phyloP scores from a whole-genome alignment of 768 basidiomycete species.

The Tephrocybe rancida region DNA sequence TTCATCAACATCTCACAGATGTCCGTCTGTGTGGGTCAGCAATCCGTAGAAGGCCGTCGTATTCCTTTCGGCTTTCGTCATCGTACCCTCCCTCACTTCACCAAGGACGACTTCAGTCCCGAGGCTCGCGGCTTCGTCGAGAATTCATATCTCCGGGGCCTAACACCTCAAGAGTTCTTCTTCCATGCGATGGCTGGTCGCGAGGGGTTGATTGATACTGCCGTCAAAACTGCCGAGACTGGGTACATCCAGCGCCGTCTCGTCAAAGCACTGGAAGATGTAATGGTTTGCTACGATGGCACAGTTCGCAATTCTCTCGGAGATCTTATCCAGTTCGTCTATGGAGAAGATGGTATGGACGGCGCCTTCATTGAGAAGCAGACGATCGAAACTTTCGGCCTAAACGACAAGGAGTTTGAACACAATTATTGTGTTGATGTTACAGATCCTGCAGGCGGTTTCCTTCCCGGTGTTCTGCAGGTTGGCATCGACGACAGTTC shows the following conservation, averaged over 20 bases:
- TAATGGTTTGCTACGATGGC: slow-evolving; percentile 97
- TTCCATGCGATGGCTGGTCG: slow-evolving; percentile 99
- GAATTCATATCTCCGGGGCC: slow-evolving; percentile 94
- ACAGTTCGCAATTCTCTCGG: slow-evolving; percentile 97
- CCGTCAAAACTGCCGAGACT: slow-evolving; percentile 99
- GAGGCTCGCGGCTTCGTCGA: slow-evolving; percentile 98
- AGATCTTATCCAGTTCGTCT: slow-evolving; percentile 94
- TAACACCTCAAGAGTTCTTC: slow-evolving; percentile 99
- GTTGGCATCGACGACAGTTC: slow-evolving; percentile 88
- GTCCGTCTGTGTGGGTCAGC: slow-evolving; percentile 99
- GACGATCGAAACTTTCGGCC: slow-evolving; percentile 84
- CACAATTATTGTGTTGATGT: slow-evolving; percentile 95
- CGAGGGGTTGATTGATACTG: slow-evolving; percentile 98
- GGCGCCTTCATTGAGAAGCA: slow-evolving; percentile 97
- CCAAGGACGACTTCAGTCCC: slow-evolving; percentile 97
- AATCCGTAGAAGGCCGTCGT: slow-evolving; percentile 96
- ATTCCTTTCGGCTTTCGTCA: slow-evolving; percentile 99
- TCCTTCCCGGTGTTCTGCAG: slow-evolving; percentile 78
- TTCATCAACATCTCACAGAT: slow-evolving; percentile 99
- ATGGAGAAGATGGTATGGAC: slow-evolving; percentile 99
- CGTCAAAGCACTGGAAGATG: slow-evolving; percentile 97
- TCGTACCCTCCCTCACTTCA: slow-evolving; percentile 95
- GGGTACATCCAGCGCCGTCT: slow-evolving; percentile 98
- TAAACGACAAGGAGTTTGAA: slow-evolving; percentile 84
- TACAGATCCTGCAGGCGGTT: slow-evolving; percentile 80